A percentile compares a stretch with the other conserved stretches of the same genome.
phyloP scores from a whole-genome alignment of 163 green algal genomes.

The Chlorella variabilis region DNA sequence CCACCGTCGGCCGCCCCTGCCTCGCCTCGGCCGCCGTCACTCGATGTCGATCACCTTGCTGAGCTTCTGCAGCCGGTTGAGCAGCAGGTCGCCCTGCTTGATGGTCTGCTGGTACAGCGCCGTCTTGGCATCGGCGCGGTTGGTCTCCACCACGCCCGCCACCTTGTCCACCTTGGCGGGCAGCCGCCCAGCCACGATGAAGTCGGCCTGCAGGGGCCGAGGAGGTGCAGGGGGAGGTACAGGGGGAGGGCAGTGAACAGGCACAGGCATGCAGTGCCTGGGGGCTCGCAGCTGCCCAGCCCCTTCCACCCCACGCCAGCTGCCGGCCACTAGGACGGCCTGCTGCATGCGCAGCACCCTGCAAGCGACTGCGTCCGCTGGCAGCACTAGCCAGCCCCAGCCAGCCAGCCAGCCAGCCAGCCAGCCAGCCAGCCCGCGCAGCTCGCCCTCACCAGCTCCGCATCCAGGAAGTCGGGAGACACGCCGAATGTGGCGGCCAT shows the following conservation, averaged over 20 bases:
- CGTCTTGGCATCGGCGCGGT: slow-evolving; percentile 93
- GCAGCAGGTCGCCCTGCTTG: slow-evolving; percentile 94
- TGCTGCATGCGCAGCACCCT: too few species aligned
- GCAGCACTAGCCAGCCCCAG: too few species aligned
- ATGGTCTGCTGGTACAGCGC: slow-evolving; percentile 93
- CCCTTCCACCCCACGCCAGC: too few species aligned
- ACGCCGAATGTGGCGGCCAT: slow-evolving; percentile 96
- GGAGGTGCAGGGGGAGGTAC: neutral
- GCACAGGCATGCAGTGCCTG: neutral
- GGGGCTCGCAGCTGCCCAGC: too few species aligned
- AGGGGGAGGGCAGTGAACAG: neutral
- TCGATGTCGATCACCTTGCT: slow-evolving; percentile 92
- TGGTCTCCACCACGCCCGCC: slow-evolving; percentile 94
- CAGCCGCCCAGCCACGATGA: slow-evolving; percentile 93
- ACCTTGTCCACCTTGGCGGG: slow-evolving; percentile 98
- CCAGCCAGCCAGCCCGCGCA: too few species aligned
- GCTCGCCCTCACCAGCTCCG: slow-evolving; percentile 69
- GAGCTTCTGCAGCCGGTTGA: slow-evolving; percentile 97
- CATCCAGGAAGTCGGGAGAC: slow-evolving; percentile 84
- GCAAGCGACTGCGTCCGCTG: too few species aligned
- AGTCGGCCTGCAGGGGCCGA: slow-evolving; percentile 54
- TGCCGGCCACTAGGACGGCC: too few species aligned
- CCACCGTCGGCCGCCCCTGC: too few species aligned
- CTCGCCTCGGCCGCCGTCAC: slow-evolving; percentile 35
- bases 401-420: neutral